A percentile compares a stretch with the other conserved stretches of the same genome.
phyloP scores from a whole-genome alignment of 495 filamentous ascomycete genomes.

The Sporormia fimetaria region DNA sequence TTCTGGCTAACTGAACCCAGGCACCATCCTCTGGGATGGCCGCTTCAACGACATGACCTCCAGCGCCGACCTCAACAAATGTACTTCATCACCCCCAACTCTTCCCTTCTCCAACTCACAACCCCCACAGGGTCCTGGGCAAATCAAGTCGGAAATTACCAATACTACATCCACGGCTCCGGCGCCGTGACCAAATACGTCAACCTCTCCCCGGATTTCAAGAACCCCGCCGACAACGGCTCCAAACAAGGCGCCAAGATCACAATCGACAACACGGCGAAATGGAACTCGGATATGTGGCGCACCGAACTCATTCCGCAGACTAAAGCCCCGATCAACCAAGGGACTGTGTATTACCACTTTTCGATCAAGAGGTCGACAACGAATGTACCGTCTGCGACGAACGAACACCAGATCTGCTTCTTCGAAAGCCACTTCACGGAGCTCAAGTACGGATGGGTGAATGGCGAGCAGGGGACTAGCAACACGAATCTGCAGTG shows the following conservation, averaged over 20 bases:
- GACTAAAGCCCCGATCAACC: conserved; percentile 49
- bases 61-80: conserved; percentile 42
- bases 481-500: conserved; percentile 43
- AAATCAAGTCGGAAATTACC: conserved; percentile 54
- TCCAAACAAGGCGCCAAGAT: conserved; percentile 56
- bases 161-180: conserved; percentile 62
- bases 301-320: conserved; percentile 59
- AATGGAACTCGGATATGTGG: conserved; percentile 36
- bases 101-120: background rate
- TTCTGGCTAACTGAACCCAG: conserved; percentile 3
- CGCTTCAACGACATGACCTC: conserved; percentile 47
- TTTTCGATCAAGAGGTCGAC: conserved; percentile 51
- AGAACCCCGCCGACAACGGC: conserved; percentile 54
- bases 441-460: conserved; percentile 60
- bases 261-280: conserved; percentile 45
- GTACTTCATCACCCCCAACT: conserved; percentile 4
- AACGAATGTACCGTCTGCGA: conserved; percentile 47
- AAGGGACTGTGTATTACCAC: conserved; percentile 56
- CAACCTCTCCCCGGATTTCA: conserved; percentile 42
- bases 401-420: conserved; percentile 60
- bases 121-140: conserved; percentile 43
- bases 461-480: conserved; percentile 46
- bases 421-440: conserved; percentile 72
- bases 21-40: conserved; percentile 48
- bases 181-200: conserved; percentile 46